Percentiles rank a stretch among this genome's conserved stretches.
phyloP scores from a whole-genome alignment of 805 yeast genomes.

The Nakazawaea siamensis region DNA sequence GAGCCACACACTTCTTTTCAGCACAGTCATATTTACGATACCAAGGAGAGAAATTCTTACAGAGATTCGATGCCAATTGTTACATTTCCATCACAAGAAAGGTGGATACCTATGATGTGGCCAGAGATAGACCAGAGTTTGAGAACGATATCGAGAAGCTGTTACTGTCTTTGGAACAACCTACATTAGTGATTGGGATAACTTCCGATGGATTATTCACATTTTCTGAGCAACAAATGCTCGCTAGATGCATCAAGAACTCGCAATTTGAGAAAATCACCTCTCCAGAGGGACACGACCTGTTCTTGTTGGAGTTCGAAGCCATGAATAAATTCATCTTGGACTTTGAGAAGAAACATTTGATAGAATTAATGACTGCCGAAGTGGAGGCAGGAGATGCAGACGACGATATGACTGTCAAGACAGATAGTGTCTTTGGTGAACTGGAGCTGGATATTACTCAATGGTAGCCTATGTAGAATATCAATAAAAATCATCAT shows the following conservation, averaged over 20 bases:
- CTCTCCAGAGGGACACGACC: slow-evolving; percentile 97
- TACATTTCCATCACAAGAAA: slow-evolving; percentile 91
- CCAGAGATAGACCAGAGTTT: slow-evolving; percentile 55
- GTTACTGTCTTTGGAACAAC: slow-evolving; percentile 54
- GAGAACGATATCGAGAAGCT: slow-evolving; percentile 37
- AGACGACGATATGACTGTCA: slow-evolving; percentile 31
- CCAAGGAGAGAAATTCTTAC: slow-evolving; percentile 86
- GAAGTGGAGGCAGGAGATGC: slow-evolving; percentile 36
- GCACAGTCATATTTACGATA: slow-evolving; percentile 94
- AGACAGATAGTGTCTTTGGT: slow-evolving; percentile 72
- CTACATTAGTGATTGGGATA: slow-evolving; percentile 82
- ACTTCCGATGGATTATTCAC: slow-evolving; percentile 91
- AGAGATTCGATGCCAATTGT: slow-evolving; percentile 93
- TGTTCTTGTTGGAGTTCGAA: slow-evolving; percentile 83
- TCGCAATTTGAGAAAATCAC: slow-evolving; percentile 62
- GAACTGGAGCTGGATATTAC: slow-evolving; percentile 90
- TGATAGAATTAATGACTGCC: slow-evolving; percentile 50
- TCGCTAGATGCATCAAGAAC: slow-evolving; percentile 69
- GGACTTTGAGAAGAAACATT: slow-evolving; percentile 50
- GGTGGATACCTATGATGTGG: slow-evolving; percentile 89
- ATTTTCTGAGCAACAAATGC: slow-evolving; percentile 78
- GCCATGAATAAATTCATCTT: slow-evolving; percentile 66
- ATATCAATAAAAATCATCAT: no score
- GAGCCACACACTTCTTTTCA: slow-evolving; percentile 66
- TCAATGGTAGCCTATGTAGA: slow-evolving; percentile 51